Evolutionary conservation across 2,329 filamentous ascomycete species (phyloP), one percentile per base, ranked within the genome.

Genomic region (Talaromyces sp.): DNA sequence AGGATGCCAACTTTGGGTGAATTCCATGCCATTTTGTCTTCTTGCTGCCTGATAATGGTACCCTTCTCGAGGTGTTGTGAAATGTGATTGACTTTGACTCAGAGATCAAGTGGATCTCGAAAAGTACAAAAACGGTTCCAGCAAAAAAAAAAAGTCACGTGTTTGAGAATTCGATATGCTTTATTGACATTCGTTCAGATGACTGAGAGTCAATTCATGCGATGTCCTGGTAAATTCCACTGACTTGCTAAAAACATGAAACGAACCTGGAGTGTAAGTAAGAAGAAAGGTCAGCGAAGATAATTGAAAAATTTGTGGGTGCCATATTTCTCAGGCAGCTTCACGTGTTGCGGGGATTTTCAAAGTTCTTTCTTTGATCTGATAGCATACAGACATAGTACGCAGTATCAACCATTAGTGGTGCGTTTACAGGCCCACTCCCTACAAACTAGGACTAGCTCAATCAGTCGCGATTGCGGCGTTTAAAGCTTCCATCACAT

Each of bases 1-100:
- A 86, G 80, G 57, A 86, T 81, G 67, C 84, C 85, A 63, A 84
- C 78, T 67, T 77, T 78, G 54, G 71, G 76, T 59, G 75, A 73
- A 67, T 78, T 78, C 76, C 76, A 78, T 75, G 77, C 77, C 22
- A 66, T 75, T 63, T 66, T 62, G 47, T 41, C 11, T 41, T 9
- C 10, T 14, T 22, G 33, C n/a, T 13, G 50, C 13, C 10, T 22
- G 7, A 2, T 7, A 37, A 56, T 19, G 16, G 33, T 8, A 10
- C 24, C 1, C 22, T 27, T 52, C 16, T 43, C 60, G 7, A 39
- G 31, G 3, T 24, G 24, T 47, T 33, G 35, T 41, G 8, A 22
- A 33, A 39, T 35, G 54, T 27, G 9, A 33, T 31, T 37, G 27
- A 45, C 35, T 37, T 24, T 45, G 45, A 65, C 47, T 35, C 57